Conservation (phyloP, 768 basidiomycete species). For the Fomitopsis serialis region DNA sequence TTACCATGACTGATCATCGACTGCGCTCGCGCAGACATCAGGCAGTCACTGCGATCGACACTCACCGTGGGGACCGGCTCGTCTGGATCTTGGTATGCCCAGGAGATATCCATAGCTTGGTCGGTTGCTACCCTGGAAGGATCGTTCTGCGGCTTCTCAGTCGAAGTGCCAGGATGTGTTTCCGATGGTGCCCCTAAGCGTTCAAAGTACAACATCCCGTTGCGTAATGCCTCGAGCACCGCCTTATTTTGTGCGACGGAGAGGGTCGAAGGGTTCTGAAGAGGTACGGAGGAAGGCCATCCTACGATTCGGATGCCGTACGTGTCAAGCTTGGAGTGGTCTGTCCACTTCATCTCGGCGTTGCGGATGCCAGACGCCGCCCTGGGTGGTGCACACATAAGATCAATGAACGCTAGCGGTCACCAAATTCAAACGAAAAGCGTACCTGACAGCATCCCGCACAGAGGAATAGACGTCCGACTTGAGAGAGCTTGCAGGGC, state of each 20-base stretch:
- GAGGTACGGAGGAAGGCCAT: conserved; percentile 56
- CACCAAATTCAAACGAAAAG: conserved; percentile 4
- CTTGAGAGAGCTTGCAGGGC: conserved; percentile 36
- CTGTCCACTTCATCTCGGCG: conserved; percentile 77
- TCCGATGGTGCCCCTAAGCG: conserved; percentile 1
- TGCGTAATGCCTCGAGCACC: conserved; percentile 44
- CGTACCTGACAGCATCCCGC: conserved; percentile 50
- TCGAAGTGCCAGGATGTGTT: neutral
- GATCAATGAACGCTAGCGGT: neutral
- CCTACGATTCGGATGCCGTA: conserved; percentile 60
- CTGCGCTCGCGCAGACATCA: no score
- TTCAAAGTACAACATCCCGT: conserved; percentile 41
- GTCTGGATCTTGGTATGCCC: conserved; percentile 5
- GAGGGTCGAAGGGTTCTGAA: conserved; percentile 57
- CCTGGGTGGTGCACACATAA: conserved; percentile 27
- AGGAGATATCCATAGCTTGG: conserved; percentile 12
- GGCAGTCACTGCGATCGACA: neutral
- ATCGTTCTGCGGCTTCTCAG: neutral
- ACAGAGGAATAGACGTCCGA: conserved; percentile 50
- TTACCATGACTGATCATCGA: no score
- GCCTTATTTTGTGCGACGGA: conserved; percentile 49
- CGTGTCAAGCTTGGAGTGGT: conserved; percentile 47
- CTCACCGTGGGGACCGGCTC: neutral
- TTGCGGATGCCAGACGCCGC: conserved; percentile 51
- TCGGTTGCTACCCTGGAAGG: neutral